A percentile compares a stretch with the other conserved stretches of the same genome.
Evolutionary conservation across 2,329 filamentous ascomycete genomes (phyloP).

Genomic region (Fusarium sp.): DNA sequence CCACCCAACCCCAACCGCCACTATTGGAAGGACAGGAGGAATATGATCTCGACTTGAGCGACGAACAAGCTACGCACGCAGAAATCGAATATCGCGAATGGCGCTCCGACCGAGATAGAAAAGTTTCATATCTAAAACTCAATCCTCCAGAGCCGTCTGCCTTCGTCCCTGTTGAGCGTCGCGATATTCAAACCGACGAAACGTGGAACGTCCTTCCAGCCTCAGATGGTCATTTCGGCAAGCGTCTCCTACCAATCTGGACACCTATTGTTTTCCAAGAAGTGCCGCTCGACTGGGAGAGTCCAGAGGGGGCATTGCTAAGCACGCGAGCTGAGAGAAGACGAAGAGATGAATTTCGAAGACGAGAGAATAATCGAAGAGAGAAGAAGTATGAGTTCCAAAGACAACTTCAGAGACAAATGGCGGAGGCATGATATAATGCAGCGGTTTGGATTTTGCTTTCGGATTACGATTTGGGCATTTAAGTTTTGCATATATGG

Average conservation of each 20-base stretch:
- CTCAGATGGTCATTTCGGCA: neutral
- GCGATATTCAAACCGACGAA: constrained; percentile 21
- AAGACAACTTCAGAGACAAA: constrained; percentile 7
- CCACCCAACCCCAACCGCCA: constrained; percentile 8
- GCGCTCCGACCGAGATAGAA: constrained; percentile 21
- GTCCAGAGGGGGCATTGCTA: neutral
- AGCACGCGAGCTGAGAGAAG: neutral
- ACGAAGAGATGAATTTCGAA: constrained; percentile 11
- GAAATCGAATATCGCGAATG: constrained; percentile 30
- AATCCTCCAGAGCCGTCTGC: constrained; percentile 17
- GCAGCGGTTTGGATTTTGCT: neutral
- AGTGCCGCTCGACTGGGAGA: constrained; percentile 18
- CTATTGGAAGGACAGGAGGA: neutral
- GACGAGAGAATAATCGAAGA: constrained; percentile 15
- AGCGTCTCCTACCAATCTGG: constrained; percentile 15
- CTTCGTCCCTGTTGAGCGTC: constrained; percentile 5
- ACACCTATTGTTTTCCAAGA: constrained; percentile 24
- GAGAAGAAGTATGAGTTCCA: constrained; percentile 29
- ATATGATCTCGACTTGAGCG: constrained; percentile 8
- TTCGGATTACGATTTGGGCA: neutral
- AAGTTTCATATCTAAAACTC: constrained; percentile 7
- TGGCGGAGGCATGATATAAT: constrained; percentile 2
- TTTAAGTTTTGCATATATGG: neutral
- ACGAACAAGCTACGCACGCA: constrained; percentile 12
- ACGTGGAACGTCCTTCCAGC: constrained; percentile 14